Evolutionary conservation across 345 rosid species (phyloP), one percentile per base, ranked within the genome.

Genomic region (Gossypium bickii): DNA sequence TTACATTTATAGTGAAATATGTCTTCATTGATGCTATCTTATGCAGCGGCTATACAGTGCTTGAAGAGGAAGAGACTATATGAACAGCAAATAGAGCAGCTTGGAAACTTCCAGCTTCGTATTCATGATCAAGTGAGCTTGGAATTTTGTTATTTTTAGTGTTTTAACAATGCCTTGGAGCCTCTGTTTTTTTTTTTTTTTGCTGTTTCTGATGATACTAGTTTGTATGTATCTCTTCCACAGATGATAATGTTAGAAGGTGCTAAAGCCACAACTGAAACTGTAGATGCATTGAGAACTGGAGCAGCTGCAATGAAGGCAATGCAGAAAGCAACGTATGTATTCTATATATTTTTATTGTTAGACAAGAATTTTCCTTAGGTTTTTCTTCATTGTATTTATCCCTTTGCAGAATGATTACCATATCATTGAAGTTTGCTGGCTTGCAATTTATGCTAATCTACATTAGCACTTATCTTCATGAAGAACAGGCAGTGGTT

Each of bases 281-380:
- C 93, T 74, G 97, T 90, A 11, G 95, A 94, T 86, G 97, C 97
- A 48, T 80, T 92, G 81, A 90, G 97, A 78, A 86, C 93, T 71
- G 90, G 97, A 70, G 98, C 97, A 63, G 56, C 97, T 67, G 87
- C 95, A 12, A 89, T 86, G 95, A 87, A 92, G 84, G 93, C 97
- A 34, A 92, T 90, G 98, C 93, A 92, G 87, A 89, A 92, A 83
- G 96, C 92, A 68, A 90, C 93, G 97, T 93, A 83, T 63, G 91
- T 86, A 34, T 9, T 20, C 51, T 1, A 49, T 75, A 69, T 47
- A 22, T 60, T 49, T 72, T 18, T 68, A 9, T 72, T 38, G n/a
- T 11, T 22, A 44, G 7, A 11, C 5, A 1, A 34, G 45, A 25
- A 41, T 47, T 67, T 59, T 7, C 12, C 12, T 62, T 58, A 12